phyloP scores from a whole-genome alignment of 2,329 filamentous ascomycete genomes.

The Bipolaris victoriae region DNA sequence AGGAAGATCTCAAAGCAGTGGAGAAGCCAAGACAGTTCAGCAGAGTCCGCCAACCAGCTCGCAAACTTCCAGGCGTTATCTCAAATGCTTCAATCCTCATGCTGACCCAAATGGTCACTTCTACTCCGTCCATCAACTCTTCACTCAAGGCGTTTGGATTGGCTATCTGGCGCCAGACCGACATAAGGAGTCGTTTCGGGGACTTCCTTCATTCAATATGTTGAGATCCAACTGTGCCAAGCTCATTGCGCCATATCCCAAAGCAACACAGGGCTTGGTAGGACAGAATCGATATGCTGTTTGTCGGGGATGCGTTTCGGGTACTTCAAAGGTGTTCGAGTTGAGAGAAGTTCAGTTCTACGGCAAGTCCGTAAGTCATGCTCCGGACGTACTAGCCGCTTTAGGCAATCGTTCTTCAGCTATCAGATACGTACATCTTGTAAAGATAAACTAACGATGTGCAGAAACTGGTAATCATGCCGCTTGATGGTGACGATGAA shows the following conservation, averaged over 20 bases:
- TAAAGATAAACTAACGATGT: constrained; percentile 1
- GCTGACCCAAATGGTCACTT: constrained; percentile 18
- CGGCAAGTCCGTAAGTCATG: constrained; percentile 14
- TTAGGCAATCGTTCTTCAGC: neutral
- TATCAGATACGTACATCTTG: too few species aligned
- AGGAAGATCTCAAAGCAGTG: neutral
- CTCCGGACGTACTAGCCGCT: too few species aligned
- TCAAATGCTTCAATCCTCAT: constrained; percentile 21
- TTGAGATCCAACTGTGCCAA: constrained; percentile 19
- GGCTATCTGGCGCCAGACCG: constrained; percentile 26
- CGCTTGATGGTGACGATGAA: constrained; percentile 20
- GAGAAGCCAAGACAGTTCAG: neutral
- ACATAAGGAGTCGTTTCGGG: constrained; percentile 17
- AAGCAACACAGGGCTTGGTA: constrained; percentile 1
- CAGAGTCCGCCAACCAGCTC: neutral
- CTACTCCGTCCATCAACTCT: constrained; percentile 21
- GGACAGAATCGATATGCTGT: constrained; percentile 19
- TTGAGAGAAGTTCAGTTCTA: constrained; percentile 23
- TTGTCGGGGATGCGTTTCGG: constrained; percentile 27
- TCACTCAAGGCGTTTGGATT: constrained; percentile 28
- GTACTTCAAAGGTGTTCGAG: constrained; percentile 17
- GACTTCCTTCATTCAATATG: constrained; percentile 20
- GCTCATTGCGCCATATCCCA: constrained; percentile 17
- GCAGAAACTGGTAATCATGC: constrained; percentile 29
- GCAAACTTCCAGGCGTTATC: neutral